Conservation (phyloP, 352 stramenopile genomes). For the Globisporangium spiculum region DNA sequence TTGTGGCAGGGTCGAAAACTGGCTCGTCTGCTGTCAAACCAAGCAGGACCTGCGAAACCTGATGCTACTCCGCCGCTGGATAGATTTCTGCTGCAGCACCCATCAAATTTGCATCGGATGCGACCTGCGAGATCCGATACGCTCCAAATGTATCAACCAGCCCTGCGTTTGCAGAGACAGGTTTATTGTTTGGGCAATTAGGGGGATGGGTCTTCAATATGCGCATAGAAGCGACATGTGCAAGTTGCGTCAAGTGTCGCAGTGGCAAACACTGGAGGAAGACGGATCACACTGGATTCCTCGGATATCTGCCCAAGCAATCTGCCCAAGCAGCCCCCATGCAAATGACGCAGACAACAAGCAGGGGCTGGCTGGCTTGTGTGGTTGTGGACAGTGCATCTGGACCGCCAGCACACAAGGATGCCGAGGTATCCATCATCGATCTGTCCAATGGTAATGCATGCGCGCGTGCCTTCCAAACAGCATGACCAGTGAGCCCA, state of each 20-base stretch:
- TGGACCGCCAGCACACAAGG: background rate
- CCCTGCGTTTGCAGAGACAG: background rate
- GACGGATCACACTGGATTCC: background rate
- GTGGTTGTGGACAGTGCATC: background rate
- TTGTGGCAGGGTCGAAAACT: background rate
- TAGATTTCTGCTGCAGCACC: background rate
- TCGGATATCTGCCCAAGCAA: background rate
- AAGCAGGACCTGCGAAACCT: background rate
- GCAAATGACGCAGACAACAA: background rate
- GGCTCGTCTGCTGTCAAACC: conserved; percentile 14
- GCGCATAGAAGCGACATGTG: conserved; percentile 1
- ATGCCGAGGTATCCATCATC: conserved; percentile 1
- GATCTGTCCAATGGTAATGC: background rate
- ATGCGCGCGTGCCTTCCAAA: conserved; percentile 5
- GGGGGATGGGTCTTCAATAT: background rate
- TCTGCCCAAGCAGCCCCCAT: background rate
- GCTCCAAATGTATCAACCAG: conserved; percentile 12
- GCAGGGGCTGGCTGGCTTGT: background rate
- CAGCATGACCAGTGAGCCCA: background rate
- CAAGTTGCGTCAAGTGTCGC: conserved; percentile 7
- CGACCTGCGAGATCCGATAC: background rate
- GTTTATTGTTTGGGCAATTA: background rate
- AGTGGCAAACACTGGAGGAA: background rate
- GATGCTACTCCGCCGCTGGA: background rate
- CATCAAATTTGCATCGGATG: background rate